Base-by-base conservation (phyloP, 805 yeast genomes). In the Metschnikowia cubensis region DNA sequence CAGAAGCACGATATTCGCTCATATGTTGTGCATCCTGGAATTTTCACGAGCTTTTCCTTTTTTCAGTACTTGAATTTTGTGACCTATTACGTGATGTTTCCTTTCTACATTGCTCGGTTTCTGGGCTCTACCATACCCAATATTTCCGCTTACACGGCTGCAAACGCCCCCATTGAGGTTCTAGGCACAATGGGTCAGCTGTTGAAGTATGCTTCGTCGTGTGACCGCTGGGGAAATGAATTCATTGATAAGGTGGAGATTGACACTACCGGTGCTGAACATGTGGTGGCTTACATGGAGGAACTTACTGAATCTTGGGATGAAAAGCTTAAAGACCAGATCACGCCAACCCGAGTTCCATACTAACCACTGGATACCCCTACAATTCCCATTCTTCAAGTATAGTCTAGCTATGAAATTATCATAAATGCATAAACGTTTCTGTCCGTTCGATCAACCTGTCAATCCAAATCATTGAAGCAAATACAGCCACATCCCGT, bases 11-110 rank as follows among this genome's bases (percentile, higher is more conserved):
- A 84, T 1, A 79, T 92, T 44, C 74, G 71, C 44, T 90, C 87
- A 62, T 90, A 87, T 68, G 70, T 92, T 33, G 83, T 87, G 4
- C 97, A 94, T 52, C 99, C 99, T 0, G 99, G 99, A 15, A 88
- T 94, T 25, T 90, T 94, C 67, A 85, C 85, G 20, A 85, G 95
- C 47, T 84, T 84, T 53, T 85, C 95, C 3, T 89, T 88, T 59
- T 83, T 80, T 66, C 80, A 83, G 58, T 87, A 79, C 59, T 76
- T 94, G 64, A 90, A 89, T 63, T 68, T 86, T 4, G 74, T 91
- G 65, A 85, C 96, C 1, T 88, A 82, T 63, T 82, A 86, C 56
- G 95, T 94, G 98, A 62, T 89, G 50, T 54, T 84, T 42, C 73
- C 91, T 64, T 94, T 94, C 63, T 90, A 89, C 66, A 38, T 90